Evolutionary conservation across 106 monocot genomes (phyloP).

Genomic region (Phalaenopsis aphrodite): DNA sequence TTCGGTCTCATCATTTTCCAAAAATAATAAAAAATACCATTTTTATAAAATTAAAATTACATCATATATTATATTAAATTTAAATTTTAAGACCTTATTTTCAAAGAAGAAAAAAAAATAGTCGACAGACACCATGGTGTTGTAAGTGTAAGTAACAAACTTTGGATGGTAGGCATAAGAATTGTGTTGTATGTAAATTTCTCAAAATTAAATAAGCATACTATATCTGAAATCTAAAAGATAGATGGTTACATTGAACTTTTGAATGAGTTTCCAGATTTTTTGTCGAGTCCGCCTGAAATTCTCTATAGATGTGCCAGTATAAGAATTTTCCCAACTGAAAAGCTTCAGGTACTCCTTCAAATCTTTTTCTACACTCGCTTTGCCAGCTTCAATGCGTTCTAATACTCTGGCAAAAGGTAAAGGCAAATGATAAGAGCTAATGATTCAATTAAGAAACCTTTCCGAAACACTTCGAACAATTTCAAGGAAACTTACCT

Average conservation of each 20-base stretch:
- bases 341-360: conserved; percentile 58
- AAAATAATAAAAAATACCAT: too few species aligned
- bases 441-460: conserved; percentile 1
- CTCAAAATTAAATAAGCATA: background rate
- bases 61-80: too few species aligned
- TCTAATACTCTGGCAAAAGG: conserved; percentile 43
- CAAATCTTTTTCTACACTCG: conserved; percentile 53
- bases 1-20: too few species aligned
- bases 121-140: too few species aligned
- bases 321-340: conserved; percentile 48
- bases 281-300: conserved; percentile 61
- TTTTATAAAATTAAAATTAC: too few species aligned
- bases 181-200: too few species aligned
- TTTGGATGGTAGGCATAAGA: too few species aligned
- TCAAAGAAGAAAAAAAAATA: too few species aligned
- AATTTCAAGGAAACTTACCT: conserved; percentile 42
- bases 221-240: background rate
- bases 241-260: conserved; percentile 60
- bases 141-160: too few species aligned
- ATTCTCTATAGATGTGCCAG: conserved; percentile 37
- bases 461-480: background rate
- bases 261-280: conserved; percentile 59
- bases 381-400: conserved; percentile 47
- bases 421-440: background rate
- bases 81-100: too few species aligned